Conservation (phyloP, 306 rosid genomes). For the Cucumis melo region DNA sequence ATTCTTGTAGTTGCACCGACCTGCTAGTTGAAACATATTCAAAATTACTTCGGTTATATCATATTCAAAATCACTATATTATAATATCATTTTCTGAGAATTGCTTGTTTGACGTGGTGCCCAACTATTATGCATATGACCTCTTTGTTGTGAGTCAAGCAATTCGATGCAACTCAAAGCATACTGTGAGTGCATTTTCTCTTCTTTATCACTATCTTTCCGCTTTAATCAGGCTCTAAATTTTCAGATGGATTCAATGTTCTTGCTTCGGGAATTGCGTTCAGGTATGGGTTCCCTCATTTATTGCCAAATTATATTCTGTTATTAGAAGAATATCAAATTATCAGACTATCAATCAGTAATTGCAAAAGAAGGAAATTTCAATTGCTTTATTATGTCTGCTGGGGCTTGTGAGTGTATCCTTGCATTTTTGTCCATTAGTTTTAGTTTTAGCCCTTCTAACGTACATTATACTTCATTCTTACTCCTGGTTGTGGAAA, state of each 20-base stretch:
- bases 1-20: constrained; percentile 22
- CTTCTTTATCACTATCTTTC: background rate
- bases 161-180: background rate
- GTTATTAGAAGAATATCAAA: background rate
- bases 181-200: background rate
- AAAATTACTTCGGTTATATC: no score
- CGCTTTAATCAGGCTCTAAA: background rate
- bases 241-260: constrained; percentile 26
- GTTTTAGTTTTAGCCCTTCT: background rate
- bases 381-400: background rate
- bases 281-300: constrained; percentile 17
- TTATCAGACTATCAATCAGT: background rate
- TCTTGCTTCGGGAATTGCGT: constrained; percentile 28
- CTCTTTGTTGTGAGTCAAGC: constrained; percentile 10
- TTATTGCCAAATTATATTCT: background rate
- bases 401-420: background rate
- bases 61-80: background rate
- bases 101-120: background rate
- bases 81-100: background rate
- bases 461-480: background rate
- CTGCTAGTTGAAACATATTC: background rate
- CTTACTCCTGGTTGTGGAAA: background rate
- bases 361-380: background rate
- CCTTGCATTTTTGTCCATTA: background rate
- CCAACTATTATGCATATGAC: background rate